These are phyloP conservation scores for Coleophoma cylindrospora DNA, from an alignment of 2,329 filamentous ascomycete genomes.

Conservation along the genomic window DNA sequence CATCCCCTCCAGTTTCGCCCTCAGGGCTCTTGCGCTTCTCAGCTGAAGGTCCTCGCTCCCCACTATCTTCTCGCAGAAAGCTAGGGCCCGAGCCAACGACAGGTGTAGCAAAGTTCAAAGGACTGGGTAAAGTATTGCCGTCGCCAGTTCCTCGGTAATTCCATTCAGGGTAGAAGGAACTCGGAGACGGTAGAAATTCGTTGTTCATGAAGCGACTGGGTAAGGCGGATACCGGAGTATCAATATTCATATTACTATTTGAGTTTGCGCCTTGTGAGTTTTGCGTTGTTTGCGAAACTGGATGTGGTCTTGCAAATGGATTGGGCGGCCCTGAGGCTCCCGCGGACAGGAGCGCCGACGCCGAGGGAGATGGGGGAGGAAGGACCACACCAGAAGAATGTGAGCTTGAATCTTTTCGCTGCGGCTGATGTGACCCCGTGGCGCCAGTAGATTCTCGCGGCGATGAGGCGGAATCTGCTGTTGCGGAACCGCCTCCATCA, in stretches of 20 bases:
- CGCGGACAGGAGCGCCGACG: slow-evolving; percentile 77
- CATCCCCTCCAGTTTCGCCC: slow-evolving; percentile 15
- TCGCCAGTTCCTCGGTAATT: slow-evolving; percentile 63
- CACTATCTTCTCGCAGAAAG: slow-evolving; percentile 52
- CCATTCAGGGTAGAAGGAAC: slow-evolving; percentile 91
- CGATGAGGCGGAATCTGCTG: slow-evolving; percentile 62
- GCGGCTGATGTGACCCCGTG: slow-evolving; percentile 15
- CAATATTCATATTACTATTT: slow-evolving; percentile 43
- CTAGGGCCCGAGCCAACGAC: slow-evolving; percentile 56
- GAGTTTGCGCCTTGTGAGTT: slow-evolving; percentile 7
- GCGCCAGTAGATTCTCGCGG: slow-evolving; percentile 22
- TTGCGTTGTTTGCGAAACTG: slow-evolving; percentile 46
- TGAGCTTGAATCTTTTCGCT: slow-evolving; percentile 35
- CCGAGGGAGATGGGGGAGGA: slow-evolving; percentile 85
- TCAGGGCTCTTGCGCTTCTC: slow-evolving; percentile 25
- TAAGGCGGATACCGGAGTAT: slow-evolving; percentile 90
- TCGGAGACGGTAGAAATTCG: slow-evolving; percentile 84
- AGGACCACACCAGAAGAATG: slow-evolving; percentile 71
- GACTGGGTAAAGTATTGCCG: slow-evolving; percentile 85
- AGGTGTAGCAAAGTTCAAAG: slow-evolving; percentile 88
- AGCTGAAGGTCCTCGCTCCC: slow-evolving; percentile 11
- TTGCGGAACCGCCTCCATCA: slow-evolving; percentile 64
- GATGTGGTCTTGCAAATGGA: slow-evolving; percentile 84
- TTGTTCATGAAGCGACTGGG: slow-evolving; percentile 87
- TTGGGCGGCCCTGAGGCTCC: slow-evolving; percentile 91